phyloP scores from a whole-genome alignment of 495 filamentous ascomycete genomes.

The Lindgomyces ingoldianus region DNA sequence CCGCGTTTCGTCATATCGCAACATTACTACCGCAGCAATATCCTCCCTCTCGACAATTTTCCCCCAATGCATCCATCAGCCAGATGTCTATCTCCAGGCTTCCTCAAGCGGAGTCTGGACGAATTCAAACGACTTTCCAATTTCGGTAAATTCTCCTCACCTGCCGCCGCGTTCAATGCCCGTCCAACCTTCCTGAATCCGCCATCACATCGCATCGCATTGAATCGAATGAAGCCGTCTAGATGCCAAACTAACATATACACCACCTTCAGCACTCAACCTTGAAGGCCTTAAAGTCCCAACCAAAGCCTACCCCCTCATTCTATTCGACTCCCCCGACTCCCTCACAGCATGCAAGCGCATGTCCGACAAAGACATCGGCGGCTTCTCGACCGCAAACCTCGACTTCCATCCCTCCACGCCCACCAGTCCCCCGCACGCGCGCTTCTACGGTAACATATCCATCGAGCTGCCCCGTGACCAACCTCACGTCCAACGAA shows the following conservation, averaged over 20 bases:
- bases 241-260: too few relatives aligned
- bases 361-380: conserved; percentile 84
- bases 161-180: conserved; percentile 45
- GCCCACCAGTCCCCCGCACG: conserved; percentile 56
- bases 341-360: conserved; percentile 69
- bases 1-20: conserved; percentile 8
- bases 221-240: too few relatives aligned
- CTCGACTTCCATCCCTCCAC: conserved; percentile 65
- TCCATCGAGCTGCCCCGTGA: conserved; percentile 80
- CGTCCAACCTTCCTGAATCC: background rate
- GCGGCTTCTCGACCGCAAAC: conserved; percentile 73
- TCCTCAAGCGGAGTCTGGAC: conserved; percentile 64
- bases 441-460: conserved; percentile 82
- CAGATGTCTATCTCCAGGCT: conserved; percentile 56
- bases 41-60: background rate
- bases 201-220: too few relatives aligned
- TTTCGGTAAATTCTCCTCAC: conserved; percentile 51
- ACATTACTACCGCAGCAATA: too few relatives aligned
- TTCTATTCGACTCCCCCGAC: conserved; percentile 65
- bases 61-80: conserved; percentile 37
- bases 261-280: conserved; percentile 41
- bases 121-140: conserved; percentile 62
- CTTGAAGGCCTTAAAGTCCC: conserved; percentile 59
- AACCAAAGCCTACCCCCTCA: conserved; percentile 58
- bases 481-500: conserved; percentile 65